These are phyloP conservation scores for Luffa acutangula DNA, from an alignment of 306 rosid genomes.

Conservation along the genomic window DNA sequence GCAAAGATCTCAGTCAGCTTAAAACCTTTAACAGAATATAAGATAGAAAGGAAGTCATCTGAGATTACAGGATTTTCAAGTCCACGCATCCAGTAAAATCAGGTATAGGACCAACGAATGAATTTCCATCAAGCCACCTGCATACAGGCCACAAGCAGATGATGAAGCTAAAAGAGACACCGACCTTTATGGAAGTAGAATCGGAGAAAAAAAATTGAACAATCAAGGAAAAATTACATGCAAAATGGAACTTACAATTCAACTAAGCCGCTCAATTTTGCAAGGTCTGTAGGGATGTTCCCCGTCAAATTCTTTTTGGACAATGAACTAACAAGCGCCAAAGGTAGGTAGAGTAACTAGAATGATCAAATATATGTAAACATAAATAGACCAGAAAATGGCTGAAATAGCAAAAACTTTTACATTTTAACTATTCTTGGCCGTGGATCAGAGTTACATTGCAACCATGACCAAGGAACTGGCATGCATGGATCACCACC, in stretches of 20 bases:
- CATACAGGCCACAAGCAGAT: constrained; percentile 9
- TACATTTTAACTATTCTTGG: constrained; percentile 85
- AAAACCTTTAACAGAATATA: constrained; percentile 1
- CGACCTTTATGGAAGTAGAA: constrained; percentile 6
- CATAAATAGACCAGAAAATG: constrained; percentile 3
- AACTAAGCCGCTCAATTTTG: constrained; percentile 60
- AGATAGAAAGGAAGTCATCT: constrained; percentile 7
- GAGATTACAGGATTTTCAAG: constrained; percentile 72
- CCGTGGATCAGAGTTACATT: constrained; percentile 59
- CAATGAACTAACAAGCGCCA: constrained; percentile 50
- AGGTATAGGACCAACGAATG: constrained; percentile 63
- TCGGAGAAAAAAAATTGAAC: constrained; percentile 1
- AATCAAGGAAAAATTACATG: constrained; percentile 15
- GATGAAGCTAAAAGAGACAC: background rate
- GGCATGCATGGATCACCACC: constrained; percentile 98
- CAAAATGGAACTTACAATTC: constrained; percentile 61
- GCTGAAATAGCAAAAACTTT: constrained; percentile 10
- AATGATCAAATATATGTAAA: constrained; percentile 8
- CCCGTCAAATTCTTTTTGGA: constrained; percentile 72
- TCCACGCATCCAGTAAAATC: constrained; percentile 64
- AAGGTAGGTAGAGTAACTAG: constrained; percentile 23
- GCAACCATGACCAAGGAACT: constrained; percentile 96
- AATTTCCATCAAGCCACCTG: constrained; percentile 57
- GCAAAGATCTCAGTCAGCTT: constrained; percentile 28
- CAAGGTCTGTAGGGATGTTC: constrained; percentile 54